A percentile compares a stretch with the other conserved stretches of the same genome.
Conservation (phyloP, 2,329 filamentous ascomycete species). For the Delphinella strobiligena region DNA sequence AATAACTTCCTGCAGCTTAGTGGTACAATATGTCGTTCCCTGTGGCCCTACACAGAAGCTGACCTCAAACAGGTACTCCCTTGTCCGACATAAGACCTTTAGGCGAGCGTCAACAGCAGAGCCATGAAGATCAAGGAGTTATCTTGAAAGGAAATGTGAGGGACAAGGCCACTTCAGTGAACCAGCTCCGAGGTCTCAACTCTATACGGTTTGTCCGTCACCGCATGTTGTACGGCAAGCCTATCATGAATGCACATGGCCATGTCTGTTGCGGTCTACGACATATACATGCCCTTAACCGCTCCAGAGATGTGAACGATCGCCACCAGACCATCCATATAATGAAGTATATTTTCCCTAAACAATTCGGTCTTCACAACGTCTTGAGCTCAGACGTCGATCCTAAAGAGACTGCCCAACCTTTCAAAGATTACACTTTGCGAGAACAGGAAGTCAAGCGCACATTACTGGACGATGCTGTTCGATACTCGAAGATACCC, state of each 20-base stretch:
- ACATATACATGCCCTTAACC: conserved; percentile 75
- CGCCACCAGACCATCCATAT: conserved; percentile 51
- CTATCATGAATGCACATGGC: conserved; percentile 56
- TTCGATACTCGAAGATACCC: conserved; percentile 29
- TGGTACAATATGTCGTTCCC: conserved; percentile 43
- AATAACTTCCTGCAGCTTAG: conserved; percentile 69
- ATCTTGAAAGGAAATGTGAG: not conserved
- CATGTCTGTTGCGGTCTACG: conserved; percentile 61
- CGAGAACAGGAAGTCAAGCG: conserved; percentile 67
- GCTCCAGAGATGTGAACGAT: conserved; percentile 41
- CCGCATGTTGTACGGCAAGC: conserved; percentile 74
- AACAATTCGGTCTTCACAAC: conserved; percentile 83
- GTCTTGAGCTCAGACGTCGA: conserved; percentile 69
- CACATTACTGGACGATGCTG: not conserved
- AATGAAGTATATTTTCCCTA: conserved; percentile 88
- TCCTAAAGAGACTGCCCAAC: conserved; percentile 52
- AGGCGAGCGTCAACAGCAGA: conserved; percentile 15
- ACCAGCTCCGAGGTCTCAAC: conserved; percentile 24
- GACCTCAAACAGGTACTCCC: conserved; percentile 30
- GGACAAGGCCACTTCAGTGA: not conserved
- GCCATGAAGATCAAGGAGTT: not conserved
- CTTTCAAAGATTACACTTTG: conserved; percentile 72
- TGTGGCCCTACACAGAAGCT: not conserved
- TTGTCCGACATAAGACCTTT: conserved; percentile 32
- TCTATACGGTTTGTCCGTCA: conserved; percentile 67